phyloP scores from a whole-genome alignment of 495 filamentous ascomycete genomes.

The Penicillium simplicissimum region DNA sequence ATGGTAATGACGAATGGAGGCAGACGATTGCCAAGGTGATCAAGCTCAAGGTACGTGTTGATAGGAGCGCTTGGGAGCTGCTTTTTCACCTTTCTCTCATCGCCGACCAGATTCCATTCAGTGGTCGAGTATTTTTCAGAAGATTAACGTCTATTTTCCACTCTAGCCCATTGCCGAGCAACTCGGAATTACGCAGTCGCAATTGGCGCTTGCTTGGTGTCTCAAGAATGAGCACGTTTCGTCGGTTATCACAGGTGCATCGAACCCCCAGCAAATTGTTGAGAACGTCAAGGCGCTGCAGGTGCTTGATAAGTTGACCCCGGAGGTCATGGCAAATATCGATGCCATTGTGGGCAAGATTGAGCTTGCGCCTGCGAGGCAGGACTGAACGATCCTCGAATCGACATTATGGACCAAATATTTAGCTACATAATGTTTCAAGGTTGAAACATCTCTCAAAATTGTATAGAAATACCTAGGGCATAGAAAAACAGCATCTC shows the following conservation, averaged over 20 bases:
- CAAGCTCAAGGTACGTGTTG: conserved; percentile 2
- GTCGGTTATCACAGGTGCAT: conserved; percentile 2
- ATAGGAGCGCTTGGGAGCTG: not conserved
- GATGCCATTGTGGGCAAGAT: conserved; percentile 1
- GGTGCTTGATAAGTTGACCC: not conserved
- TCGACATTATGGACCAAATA: not conserved
- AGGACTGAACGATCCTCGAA: not conserved
- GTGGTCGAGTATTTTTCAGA: not conserved
- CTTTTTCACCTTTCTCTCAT: not conserved
- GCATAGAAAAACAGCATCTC: not conserved
- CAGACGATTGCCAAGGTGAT: not conserved
- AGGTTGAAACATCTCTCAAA: not conserved
- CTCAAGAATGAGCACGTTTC: conserved; percentile 3
- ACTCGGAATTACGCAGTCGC: not conserved
- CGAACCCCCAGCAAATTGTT: not conserved
- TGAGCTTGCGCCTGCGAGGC: conserved; percentile 1
- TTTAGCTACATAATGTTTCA: not conserved
- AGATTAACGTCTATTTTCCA: not conserved
- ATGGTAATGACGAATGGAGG: conserved; percentile 2
- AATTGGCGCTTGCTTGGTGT: conserved; percentile 1
- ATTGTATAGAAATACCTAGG: not conserved
- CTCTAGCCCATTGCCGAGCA: not conserved
- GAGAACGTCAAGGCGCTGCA: not conserved
- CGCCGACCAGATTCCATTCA: not conserved
- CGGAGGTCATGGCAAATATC: not conserved